Conservation (phyloP, 306 rosid species). For the Canavalia ensiformis region DNA sequence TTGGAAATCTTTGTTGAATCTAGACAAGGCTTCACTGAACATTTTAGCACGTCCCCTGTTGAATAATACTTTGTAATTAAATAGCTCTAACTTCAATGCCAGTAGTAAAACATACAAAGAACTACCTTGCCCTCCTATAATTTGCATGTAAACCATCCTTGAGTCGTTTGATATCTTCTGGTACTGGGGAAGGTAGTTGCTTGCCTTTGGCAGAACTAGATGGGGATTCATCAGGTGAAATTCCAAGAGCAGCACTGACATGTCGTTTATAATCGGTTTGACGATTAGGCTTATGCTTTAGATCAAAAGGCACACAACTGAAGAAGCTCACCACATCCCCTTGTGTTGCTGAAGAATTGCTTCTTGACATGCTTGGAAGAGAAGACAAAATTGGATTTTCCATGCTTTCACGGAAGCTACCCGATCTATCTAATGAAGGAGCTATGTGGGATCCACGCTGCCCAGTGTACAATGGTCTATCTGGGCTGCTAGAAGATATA, state of each 20-base stretch:
- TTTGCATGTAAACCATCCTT: conserved; percentile 66
- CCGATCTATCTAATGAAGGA: conserved; percentile 74
- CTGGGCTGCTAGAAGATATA: conserved; percentile 81
- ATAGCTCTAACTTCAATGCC: conserved; percentile 45
- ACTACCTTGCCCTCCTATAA: conserved; percentile 84
- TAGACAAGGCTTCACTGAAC: conserved; percentile 77
- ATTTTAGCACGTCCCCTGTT: conserved; percentile 77
- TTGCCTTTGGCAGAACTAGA: conserved; percentile 79
- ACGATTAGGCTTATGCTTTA: conserved; percentile 74
- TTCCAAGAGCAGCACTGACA: conserved; percentile 68
- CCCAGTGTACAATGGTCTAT: conserved; percentile 80
- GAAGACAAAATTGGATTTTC: conserved; percentile 81
- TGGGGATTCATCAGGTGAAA: conserved; percentile 82
- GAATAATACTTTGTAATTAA: conserved; percentile 51
- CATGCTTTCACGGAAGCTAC: conserved; percentile 82
- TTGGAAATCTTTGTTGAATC: conserved; percentile 81
- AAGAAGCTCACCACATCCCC: conserved; percentile 75
- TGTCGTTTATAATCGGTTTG: conserved; percentile 77
- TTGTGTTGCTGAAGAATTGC: conserved; percentile 65
- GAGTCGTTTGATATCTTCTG: conserved; percentile 80
- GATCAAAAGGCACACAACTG: conserved; percentile 73
- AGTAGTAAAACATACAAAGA: conserved; percentile 51
- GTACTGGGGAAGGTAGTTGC: conserved; percentile 59
- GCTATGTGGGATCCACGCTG: conserved; percentile 93
- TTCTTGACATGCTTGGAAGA: conserved; percentile 86